These are phyloP conservation scores for Rhynchospora pubera DNA, from an alignment of 176 grass and related monocot genomes.

Conservation along the genomic window DNA sequence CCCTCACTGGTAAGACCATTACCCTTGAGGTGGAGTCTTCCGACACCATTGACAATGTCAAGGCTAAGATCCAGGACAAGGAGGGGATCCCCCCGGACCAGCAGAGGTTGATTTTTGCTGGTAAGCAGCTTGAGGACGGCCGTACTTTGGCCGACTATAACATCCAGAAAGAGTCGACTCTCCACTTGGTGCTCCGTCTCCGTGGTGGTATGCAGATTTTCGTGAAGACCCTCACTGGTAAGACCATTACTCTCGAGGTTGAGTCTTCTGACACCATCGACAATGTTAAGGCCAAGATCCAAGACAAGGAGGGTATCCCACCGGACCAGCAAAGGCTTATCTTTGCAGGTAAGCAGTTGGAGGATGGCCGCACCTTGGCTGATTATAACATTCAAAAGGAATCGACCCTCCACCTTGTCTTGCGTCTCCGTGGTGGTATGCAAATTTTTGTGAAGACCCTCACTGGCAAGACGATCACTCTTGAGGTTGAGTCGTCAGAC, in stretches of 20 bases:
- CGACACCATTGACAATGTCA: conserved; percentile 26
- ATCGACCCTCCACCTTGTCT: not conserved
- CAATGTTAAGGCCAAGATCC: not conserved
- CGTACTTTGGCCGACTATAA: not conserved
- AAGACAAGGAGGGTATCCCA: not conserved
- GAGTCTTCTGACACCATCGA: conserved; percentile 31
- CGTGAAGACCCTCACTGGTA: conserved; percentile 33
- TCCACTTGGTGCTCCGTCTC: conserved; percentile 21
- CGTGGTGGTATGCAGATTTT: conserved; percentile 40
- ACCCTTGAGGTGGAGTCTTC: conserved; percentile 29
- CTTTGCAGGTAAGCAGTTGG: not conserved
- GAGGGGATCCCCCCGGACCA: not conserved
- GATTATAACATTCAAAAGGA: conserved; percentile 13
- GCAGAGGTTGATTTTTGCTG: conserved; percentile 8
- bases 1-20: conserved; percentile 37
- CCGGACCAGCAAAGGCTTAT: conserved; percentile 10
- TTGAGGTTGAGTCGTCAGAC: conserved; percentile 52
- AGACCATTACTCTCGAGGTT: conserved; percentile 34
- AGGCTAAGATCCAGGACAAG: conserved; percentile 9
- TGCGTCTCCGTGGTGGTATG: conserved; percentile 34
- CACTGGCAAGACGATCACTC: conserved; percentile 73
- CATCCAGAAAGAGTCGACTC: not conserved
- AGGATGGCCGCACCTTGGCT: not conserved
- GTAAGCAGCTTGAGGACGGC: conserved; percentile 3
- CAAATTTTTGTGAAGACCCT: conserved; percentile 80